These are phyloP conservation scores for Condylostoma magnum DNA, from an alignment of 169 alveolate genomes.

Conservation along the genomic window DNA sequence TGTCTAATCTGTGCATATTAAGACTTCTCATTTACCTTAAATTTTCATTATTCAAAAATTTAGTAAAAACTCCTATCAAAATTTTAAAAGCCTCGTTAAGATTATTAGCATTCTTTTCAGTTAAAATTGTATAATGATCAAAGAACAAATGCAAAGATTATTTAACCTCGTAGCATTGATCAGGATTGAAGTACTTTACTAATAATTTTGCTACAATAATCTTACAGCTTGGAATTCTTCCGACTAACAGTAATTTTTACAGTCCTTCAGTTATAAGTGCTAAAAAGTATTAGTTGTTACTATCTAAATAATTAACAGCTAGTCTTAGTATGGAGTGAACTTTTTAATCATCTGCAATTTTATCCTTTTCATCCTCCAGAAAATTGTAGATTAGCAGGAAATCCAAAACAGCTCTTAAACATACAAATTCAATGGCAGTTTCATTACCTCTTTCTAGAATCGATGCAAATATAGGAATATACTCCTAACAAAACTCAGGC, in stretches of 20 bases:
- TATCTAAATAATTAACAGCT: not conserved
- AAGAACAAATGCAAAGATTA: constrained; percentile 1
- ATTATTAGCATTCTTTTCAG: not conserved
- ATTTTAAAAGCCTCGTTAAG: not conserved
- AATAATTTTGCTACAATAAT: not conserved
- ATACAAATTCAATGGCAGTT: not conserved
- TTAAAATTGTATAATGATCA: not conserved
- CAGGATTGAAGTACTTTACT: not conserved
- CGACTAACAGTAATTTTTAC: not conserved
- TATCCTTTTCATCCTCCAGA: not conserved
- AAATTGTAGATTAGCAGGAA: not conserved
- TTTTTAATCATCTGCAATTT: not conserved
- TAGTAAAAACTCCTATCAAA: not conserved
- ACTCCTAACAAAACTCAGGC: not conserved
- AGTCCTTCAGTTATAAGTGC: constrained; percentile 5
- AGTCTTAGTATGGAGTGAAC: not conserved
- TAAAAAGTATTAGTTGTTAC: not conserved
- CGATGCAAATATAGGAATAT: not conserved
- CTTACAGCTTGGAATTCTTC: not conserved
- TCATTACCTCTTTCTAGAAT: not conserved
- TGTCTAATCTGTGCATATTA: not conserved
- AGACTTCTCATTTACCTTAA: not conserved
- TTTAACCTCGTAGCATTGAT: not conserved
- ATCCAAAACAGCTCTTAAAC: constrained; percentile 8
- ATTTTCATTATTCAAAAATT: not conserved